These are phyloP conservation scores for Aspergillus sojae DNA, from an alignment of 2,329 filamentous ascomycete species.

Conservation along the genomic window DNA sequence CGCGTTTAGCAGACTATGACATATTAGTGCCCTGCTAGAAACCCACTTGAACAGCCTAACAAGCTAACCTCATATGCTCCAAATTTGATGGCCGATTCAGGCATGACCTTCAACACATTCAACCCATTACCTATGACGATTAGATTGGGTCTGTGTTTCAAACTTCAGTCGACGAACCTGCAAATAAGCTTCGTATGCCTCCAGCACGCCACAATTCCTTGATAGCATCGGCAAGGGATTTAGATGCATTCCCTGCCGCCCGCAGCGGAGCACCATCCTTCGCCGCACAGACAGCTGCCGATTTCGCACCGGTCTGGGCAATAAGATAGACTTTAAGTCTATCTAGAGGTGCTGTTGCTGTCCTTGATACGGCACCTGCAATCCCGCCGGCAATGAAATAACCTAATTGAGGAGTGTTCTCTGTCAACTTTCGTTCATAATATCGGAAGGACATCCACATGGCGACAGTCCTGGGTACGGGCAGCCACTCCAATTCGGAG, in stretches of 20 bases:
- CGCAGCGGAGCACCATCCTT: constrained; percentile 69
- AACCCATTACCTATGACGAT: constrained; percentile 76
- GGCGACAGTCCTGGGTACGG: constrained; percentile 44
- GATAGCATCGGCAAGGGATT: constrained; percentile 72
- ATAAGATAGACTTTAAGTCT: constrained; percentile 97
- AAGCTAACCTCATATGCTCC: constrained; percentile 79
- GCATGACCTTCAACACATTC: constrained; percentile 98
- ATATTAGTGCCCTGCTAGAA: constrained; percentile 19
- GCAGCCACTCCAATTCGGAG: constrained; percentile 45
- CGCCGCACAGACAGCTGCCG: constrained; percentile 64
- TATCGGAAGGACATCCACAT: constrained; percentile 48
- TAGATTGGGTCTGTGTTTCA: constrained; percentile 15
- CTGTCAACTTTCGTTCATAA: constrained; percentile 50
- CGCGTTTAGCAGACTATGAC: constrained; percentile 75
- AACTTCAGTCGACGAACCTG: constrained; percentile 63
- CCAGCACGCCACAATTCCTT: constrained; percentile 82
- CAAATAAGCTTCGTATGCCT: constrained; percentile 86
- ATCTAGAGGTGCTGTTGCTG: constrained; percentile 92
- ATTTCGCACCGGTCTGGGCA: constrained; percentile 73
- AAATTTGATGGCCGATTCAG: constrained; percentile 97
- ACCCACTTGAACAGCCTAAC: not conserved
- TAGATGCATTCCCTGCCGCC: constrained; percentile 66
- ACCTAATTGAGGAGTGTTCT: constrained; percentile 63
- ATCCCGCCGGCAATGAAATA: constrained; percentile 96
- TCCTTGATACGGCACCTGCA: constrained; percentile 91